These are phyloP conservation scores for Spathaspora arborariae DNA, from an alignment of 805 yeast genomes.

Conservation along the genomic window DNA sequence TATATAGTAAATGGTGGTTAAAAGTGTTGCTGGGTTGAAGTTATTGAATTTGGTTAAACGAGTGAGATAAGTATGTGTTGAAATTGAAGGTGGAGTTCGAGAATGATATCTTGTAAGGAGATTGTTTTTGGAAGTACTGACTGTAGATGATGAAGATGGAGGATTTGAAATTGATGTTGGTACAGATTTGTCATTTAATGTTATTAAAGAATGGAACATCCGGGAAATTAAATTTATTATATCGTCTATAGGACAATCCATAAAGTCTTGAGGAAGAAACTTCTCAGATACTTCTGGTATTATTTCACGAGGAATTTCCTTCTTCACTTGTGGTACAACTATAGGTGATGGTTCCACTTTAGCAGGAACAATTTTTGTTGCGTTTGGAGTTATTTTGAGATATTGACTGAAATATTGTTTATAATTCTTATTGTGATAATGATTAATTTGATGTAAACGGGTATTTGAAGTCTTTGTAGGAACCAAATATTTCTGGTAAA, in stretches of 20 bases:
- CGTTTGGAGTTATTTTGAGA: background rate
- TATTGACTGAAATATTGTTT: background rate
- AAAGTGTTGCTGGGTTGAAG: conserved; percentile 75
- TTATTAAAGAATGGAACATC: conserved; percentile 73
- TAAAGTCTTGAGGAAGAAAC: conserved; percentile 48
- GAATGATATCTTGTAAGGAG: conserved; percentile 87
- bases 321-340: background rate
- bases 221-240: conserved; percentile 69
- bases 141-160: conserved; percentile 14
- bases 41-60: conserved; percentile 82
- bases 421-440: conserved; percentile 2
- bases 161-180: conserved; percentile 31
- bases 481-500: conserved; percentile 20
- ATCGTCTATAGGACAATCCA: conserved; percentile 66
- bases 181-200: conserved; percentile 62
- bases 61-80: conserved; percentile 70
- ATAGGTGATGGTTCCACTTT: background rate
- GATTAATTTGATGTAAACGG: conserved; percentile 1
- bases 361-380: background rate
- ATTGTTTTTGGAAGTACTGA: conserved; percentile 5
- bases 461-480: conserved; percentile 5
- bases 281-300: conserved; percentile 1
- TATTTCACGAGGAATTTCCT: conserved; percentile 1
- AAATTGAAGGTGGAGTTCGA: conserved; percentile 84
- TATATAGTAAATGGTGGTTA: conserved; percentile 84